These are phyloP conservation scores for Lipomyces sp. DNA, from an alignment of 805 yeast genomes.

Conservation along the genomic window DNA sequence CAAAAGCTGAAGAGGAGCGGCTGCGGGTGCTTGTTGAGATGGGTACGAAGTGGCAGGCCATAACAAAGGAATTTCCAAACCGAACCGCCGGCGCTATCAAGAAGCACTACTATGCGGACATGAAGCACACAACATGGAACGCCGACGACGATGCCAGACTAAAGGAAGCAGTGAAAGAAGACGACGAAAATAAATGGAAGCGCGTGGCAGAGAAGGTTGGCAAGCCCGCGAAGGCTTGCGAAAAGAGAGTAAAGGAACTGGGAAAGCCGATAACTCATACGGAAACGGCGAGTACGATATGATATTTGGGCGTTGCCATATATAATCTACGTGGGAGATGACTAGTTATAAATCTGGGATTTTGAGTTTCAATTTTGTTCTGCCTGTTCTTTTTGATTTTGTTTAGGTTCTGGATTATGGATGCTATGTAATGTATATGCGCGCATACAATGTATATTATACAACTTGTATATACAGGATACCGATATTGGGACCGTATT, in stretches of 20 bases:
- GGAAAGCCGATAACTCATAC: constrained; percentile 3
- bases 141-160: constrained; percentile 32
- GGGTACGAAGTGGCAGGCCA: constrained; percentile 34
- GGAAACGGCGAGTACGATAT: background rate
- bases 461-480: too few species aligned
- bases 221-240: constrained; percentile 33
- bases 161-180: constrained; percentile 29
- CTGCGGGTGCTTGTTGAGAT: constrained; percentile 31
- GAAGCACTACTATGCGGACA: constrained; percentile 36
- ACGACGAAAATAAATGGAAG: constrained; percentile 33
- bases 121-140: constrained; percentile 34
- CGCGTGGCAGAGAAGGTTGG: constrained; percentile 32
- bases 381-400: too few species aligned
- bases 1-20: constrained; percentile 26
- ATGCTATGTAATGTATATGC: too few species aligned
- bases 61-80: constrained; percentile 33
- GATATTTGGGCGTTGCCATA: too few species aligned
- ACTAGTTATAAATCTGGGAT: too few species aligned
- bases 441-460: too few species aligned
- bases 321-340: too few species aligned
- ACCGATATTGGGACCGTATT: too few species aligned
- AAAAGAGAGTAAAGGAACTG: constrained; percentile 30
- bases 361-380: too few species aligned
- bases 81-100: constrained; percentile 36
- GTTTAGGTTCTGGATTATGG: too few species aligned